Base-by-base conservation (phyloP, 176 grass and related monocot genomes). In the Paspalum vaginatum region DNA sequence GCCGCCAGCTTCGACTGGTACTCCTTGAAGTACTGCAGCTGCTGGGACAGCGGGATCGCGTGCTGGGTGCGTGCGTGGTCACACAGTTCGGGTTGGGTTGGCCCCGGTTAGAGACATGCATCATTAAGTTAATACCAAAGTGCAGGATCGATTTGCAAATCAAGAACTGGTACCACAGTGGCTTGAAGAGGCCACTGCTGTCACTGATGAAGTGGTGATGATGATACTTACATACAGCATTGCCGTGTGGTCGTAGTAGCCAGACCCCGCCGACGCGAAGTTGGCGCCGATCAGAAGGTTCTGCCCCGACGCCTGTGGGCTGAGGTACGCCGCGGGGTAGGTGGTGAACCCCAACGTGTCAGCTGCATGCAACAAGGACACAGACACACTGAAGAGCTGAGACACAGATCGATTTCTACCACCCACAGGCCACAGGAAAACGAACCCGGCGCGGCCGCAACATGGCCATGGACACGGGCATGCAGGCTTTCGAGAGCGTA, bases 221-320 rank as follows among this genome's bases (percentile, higher is more conserved):
- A 14, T 48, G 43, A 56, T 80, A 89, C 96, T 88, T 91, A 98
- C 96, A 88, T 79, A 93, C 82, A 91, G 64, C 12, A 88, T 54
- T 4, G 96, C 88, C 5, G 96, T 98, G 37, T 86, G 86, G 70
- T 98, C 92, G 2, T 91, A 95, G 86, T 89, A 93, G 18, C 96
- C 96, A 16, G 96, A 98, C 78, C 80, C 96, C 25, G 96, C 96
- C 68, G 96, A 98, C 9, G 96, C 96, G 47, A 98, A 98, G 74
- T 95, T 98, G 78, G 88, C 92, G 48, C 96, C 96, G 1, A 88
- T 89, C n/a, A 98, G 86, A 65, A 95, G 90, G 84, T 93, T 95
- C 75, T 93, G 46, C 45, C 96, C 96, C 5, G 92, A 93, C 47
- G 92, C 92, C 74, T 95, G 84, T 27, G 96, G 92, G 83, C 92